Conservation (phyloP, 306 rosid genomes). For the Lathyrus tuberosus region DNA sequence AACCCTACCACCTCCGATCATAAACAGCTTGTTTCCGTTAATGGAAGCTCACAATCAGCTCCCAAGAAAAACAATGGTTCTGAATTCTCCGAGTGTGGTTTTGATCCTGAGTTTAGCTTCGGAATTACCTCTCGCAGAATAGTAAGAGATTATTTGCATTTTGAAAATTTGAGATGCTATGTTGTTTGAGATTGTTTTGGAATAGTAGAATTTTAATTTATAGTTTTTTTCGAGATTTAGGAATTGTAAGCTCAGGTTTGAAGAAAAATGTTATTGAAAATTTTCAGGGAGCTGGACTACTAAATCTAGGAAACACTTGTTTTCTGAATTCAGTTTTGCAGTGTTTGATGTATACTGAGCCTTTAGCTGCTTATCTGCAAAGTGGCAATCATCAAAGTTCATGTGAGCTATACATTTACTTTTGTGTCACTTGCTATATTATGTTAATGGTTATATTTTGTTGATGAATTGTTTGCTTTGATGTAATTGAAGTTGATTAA, state of each 20-base stretch:
- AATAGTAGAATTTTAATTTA: not conserved
- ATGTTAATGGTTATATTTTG: no score
- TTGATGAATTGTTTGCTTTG: no score
- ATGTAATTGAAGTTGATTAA: no score
- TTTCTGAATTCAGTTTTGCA: slow-evolving; percentile 93
- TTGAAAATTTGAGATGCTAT: not conserved
- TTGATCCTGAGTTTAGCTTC: no score
- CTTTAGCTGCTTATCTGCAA: slow-evolving; percentile 92
- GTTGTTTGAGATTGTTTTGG: not conserved
- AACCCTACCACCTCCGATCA: slow-evolving; percentile 70
- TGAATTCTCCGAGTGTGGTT: no score
- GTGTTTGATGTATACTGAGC: slow-evolving; percentile 93
- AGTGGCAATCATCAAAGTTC: slow-evolving; percentile 93
- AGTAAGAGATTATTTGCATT: slow-evolving; percentile 48
- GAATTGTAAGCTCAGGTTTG: not conserved
- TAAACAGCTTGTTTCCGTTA: no score
- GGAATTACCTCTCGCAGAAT: no score
- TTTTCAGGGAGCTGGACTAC: slow-evolving; percentile 94
- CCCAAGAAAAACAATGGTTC: no score
- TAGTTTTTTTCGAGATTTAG: not conserved
- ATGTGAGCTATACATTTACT: no score
- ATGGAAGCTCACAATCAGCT: no score
- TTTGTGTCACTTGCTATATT: no score
- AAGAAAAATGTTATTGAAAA: slow-evolving; percentile 5
- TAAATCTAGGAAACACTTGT: slow-evolving; percentile 90